phyloP scores from a whole-genome alignment of 2,329 filamentous ascomycete species.

The Ramularia endophylla region DNA sequence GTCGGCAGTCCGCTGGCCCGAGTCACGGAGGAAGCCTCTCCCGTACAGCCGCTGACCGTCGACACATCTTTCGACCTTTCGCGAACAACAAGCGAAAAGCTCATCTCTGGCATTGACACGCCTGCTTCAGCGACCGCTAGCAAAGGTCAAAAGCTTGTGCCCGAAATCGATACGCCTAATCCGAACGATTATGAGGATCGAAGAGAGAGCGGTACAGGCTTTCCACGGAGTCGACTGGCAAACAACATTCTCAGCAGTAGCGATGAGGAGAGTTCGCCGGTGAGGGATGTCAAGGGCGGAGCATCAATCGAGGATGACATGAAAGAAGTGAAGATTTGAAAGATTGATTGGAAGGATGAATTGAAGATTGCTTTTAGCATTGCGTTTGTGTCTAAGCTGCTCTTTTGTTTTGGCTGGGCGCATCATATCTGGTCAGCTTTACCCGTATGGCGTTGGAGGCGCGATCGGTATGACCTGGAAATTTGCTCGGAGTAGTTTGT shows the following conservation, averaged over 20 bases:
- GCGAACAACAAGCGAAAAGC: conserved; percentile 32
- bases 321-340: conserved; percentile 44
- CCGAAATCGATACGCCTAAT: conserved; percentile 32
- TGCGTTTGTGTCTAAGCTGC: too few relatives aligned
- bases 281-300: conserved; percentile 7
- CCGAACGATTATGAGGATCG: conserved; percentile 18
- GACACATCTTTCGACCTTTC: conserved; percentile 25
- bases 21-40: conserved; percentile 61
- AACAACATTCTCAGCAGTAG: conserved; percentile 18
- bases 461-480: too few relatives aligned
- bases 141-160: conserved; percentile 16
- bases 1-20: conserved; percentile 68
- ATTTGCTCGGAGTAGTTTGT: too few relatives aligned
- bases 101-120: conserved; percentile 34
- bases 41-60: conserved; percentile 32
- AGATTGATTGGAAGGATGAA: background rate
- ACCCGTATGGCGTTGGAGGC: too few relatives aligned
- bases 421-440: too few relatives aligned
- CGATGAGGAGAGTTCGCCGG: conserved; percentile 12
- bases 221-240: conserved; percentile 16
- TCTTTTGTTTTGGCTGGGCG: too few relatives aligned
- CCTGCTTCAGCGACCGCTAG: conserved; percentile 11
- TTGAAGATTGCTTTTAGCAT: too few relatives aligned
- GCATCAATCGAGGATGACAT: conserved; percentile 32
- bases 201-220: conserved; percentile 10